phyloP scores from a whole-genome alignment of 805 yeast species.

The Wickerhamiella brachini region DNA sequence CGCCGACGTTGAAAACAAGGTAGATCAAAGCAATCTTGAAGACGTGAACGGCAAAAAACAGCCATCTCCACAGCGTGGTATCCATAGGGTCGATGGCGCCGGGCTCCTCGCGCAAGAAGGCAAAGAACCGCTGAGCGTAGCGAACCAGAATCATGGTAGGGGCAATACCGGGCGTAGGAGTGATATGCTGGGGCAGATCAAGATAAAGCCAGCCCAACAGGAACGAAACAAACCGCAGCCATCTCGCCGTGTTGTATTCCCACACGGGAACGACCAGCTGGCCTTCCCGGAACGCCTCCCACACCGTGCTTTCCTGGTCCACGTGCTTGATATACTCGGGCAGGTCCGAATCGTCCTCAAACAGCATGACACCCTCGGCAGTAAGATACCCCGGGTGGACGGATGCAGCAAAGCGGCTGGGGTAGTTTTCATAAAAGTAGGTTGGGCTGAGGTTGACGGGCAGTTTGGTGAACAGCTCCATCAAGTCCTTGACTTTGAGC shows the following conservation, averaged over 20 bases:
- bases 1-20: conserved; percentile 49
- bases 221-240: conserved; percentile 18
- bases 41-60: conserved; percentile 61
- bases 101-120: conserved; percentile 34
- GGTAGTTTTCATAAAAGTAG: conserved; percentile 51
- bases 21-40: conserved; percentile 46
- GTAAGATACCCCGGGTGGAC: conserved; percentile 71
- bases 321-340: conserved; percentile 31
- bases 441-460: conserved; percentile 74
- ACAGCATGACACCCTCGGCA: conserved; percentile 66
- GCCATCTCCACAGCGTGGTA: conserved; percentile 36
- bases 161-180: conserved; percentile 88
- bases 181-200: conserved; percentile 76
- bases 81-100: conserved; percentile 28
- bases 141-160: conserved; percentile 45
- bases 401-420: conserved; percentile 50
- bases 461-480: conserved; percentile 46
- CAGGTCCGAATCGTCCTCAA: conserved; percentile 43
- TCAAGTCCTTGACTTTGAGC: conserved; percentile 43
- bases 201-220: conserved; percentile 68
- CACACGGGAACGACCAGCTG: conserved; percentile 72
- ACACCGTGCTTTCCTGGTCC: conserved; percentile 37
- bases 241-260: conserved; percentile 30
- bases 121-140: conserved; percentile 25
- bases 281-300: conserved; percentile 71